Evolutionary conservation across 805 yeast species (phyloP).

Genomic region (Teunomyces lycoperdinae): DNA sequence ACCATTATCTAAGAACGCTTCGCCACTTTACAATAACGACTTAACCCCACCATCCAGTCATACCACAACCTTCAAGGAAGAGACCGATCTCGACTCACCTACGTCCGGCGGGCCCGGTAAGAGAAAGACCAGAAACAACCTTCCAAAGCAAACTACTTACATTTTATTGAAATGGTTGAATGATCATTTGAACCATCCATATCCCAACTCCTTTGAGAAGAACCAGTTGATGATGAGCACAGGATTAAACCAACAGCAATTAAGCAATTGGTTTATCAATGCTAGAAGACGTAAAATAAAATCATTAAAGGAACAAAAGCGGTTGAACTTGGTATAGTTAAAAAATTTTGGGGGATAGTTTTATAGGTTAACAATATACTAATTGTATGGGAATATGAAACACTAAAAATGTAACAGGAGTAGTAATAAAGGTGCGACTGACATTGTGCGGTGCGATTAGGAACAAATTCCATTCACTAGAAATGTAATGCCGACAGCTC

Average conservation of each 20-base stretch:
- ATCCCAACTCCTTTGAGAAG: constrained; percentile 80
- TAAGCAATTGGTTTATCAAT: constrained; percentile 85
- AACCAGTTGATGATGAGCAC: constrained; percentile 64
- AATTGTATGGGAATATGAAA: constrained; percentile 1
- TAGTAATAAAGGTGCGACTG: background rate
- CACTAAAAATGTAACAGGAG: background rate
- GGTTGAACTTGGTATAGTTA: constrained; percentile 9
- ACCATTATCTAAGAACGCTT: constrained; percentile 9
- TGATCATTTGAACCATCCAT: constrained; percentile 74
- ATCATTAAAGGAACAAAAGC: constrained; percentile 40
- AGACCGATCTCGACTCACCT: constrained; percentile 4
- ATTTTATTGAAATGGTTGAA: constrained; percentile 72
- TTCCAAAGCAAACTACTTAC: constrained; percentile 76
- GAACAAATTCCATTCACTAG: background rate
- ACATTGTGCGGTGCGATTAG: background rate
- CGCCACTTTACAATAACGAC: constrained; percentile 10
- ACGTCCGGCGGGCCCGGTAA: constrained; percentile 8
- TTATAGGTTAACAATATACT: background rate
- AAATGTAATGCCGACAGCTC: constrained; percentile 1
- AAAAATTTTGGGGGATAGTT: background rate
- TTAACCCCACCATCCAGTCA: constrained; percentile 11
- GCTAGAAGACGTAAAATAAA: constrained; percentile 76
- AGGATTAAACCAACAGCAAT: constrained; percentile 76
- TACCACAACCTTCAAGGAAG: constrained; percentile 4
- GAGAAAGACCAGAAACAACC: constrained; percentile 57